A percentile compares a stretch with the other conserved stretches of the same genome.
Evolutionary conservation across 352 stramenopile species (phyloP).

Genomic region (Globisporangium nagaii): DNA sequence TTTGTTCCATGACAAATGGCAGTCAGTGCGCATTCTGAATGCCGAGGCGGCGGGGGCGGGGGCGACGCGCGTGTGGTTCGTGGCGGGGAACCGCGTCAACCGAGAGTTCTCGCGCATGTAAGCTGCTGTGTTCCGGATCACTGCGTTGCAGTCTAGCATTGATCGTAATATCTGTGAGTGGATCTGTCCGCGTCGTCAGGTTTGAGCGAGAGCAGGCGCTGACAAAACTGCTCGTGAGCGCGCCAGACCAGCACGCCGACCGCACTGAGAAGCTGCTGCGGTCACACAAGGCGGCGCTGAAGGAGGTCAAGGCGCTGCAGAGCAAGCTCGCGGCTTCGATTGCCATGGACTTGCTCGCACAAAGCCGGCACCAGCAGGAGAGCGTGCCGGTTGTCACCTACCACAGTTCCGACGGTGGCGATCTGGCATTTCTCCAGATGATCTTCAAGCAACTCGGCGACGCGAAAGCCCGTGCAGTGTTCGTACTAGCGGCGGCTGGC

Average conservation of each 20-base stretch:
- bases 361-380: neutral
- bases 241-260: neutral
- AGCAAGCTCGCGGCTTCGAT: neutral
- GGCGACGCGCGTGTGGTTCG: constrained; percentile 77
- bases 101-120: constrained; percentile 71
- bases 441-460: constrained; percentile 1
- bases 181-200: neutral
- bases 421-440: neutral
- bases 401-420: neutral
- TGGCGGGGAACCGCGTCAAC: constrained; percentile 71
- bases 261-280: neutral
- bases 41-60: constrained; percentile 48
- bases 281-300: neutral
- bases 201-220: neutral
- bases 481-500: neutral
- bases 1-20: neutral
- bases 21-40: constrained; percentile 67
- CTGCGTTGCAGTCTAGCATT: no score
- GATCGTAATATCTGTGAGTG: neutral
- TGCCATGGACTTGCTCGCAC: neutral
- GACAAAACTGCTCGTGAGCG: neutral
- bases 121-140: no score
- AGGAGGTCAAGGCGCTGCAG: neutral
- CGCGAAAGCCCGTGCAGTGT: neutral
- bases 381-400: neutral